Evolutionary conservation across 2,329 filamentous ascomycete species (phyloP), one percentile per base, ranked within the genome.

Genomic region (Cladorrhinum sp.): DNA sequence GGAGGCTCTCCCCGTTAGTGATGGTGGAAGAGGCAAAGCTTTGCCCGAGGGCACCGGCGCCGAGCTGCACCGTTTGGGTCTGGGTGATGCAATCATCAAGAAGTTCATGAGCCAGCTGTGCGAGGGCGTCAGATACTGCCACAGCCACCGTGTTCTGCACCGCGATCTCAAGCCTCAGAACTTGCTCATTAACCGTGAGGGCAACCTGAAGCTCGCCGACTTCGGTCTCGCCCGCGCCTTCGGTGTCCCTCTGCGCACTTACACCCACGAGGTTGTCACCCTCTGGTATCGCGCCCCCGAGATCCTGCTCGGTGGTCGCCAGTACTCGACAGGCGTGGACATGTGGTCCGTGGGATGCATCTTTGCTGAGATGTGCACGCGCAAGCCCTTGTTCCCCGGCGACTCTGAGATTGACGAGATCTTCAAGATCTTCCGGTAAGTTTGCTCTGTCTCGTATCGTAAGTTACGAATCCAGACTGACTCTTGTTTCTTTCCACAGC

Each of bases 341-440:
- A 95, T 96, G 89, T 96, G 91, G 91, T 93, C 90, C 22, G 87
- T 92, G 45, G 91, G 91, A 62, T 93, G 91, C 74, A 96, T 96
- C 75, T 95, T 96, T 72, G 91, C 91, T 20, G 91, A 96, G 76
- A 96, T 96, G 91, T 93, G 90, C 76, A 96, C 91, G 3, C 86
- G 90, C 72, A 95, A 93, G 77, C 91, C 91, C 23, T 80, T 96
- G 49, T 96, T 96, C 80, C 91, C 92, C 8, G 91, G 91, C 63
- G 91, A 96, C 73, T 93, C 90, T 4, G 91, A 96, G 73, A 96
- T 96, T 76, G 91, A 96, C 71, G 91, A 96, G 76, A 96, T 96
- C 72, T 96, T 96, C 82, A 95, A 93, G 79, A 96, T 95, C 72
- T 96, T 96, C 85, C 85, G 86, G 89, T 91, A 78, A 64, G 80